Evolutionary conservation across 495 filamentous ascomycete genomes (phyloP).

Genomic region (Darksidea phi): DNA sequence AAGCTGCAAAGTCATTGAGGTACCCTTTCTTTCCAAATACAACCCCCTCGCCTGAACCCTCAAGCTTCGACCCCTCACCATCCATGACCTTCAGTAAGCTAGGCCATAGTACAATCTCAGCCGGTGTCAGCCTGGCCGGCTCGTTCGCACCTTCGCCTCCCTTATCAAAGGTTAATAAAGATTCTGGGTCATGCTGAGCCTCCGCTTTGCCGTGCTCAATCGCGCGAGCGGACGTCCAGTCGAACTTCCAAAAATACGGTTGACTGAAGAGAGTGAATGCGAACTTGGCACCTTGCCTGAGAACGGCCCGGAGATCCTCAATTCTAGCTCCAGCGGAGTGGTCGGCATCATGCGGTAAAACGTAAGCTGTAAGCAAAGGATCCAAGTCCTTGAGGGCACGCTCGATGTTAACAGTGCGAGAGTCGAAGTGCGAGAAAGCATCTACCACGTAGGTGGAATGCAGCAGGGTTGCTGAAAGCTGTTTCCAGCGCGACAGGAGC

Average conservation of each 20-base stretch:
- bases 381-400: conserved; percentile 19
- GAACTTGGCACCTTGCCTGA: conserved; percentile 15
- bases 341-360: not conserved
- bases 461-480: conserved; percentile 19
- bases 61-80: not conserved
- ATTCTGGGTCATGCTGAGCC: not conserved
- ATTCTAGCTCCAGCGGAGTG: not conserved
- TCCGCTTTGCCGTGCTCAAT: not conserved
- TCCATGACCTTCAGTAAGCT: conserved; percentile 7
- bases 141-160: not conserved
- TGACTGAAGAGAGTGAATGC: conserved; percentile 16
- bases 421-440: conserved; percentile 23
- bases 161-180: not conserved
- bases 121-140: not conserved
- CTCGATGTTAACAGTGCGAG: conserved; percentile 18
- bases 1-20: not conserved
- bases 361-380: conserved; percentile 6
- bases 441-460: conserved; percentile 18
- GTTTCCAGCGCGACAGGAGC: conserved; percentile 18
- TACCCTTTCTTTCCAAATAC: not conserved
- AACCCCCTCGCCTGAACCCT: not conserved
- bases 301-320: conserved; percentile 4
- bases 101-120: conserved; percentile 10
- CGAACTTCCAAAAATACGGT: conserved; percentile 17
- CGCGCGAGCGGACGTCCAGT: conserved; percentile 2